These are phyloP conservation scores for Vitis hybrid DNA, from an alignment of 177 flowering plant genomes.

Conservation along the genomic window DNA sequence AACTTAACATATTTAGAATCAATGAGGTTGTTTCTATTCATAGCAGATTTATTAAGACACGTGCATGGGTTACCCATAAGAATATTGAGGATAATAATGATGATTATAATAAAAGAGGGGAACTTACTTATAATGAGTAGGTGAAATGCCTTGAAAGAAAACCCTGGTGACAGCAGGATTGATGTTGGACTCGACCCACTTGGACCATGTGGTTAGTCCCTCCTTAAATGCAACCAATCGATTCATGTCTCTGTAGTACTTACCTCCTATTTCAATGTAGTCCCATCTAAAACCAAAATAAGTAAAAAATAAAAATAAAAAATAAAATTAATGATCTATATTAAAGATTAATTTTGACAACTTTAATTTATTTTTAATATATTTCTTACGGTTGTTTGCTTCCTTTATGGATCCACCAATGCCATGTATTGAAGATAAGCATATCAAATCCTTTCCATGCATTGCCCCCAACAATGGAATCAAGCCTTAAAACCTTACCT, in stretches of 20 bases:
- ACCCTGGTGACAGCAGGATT: slow-evolving; percentile 29
- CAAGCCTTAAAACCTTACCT: slow-evolving; percentile 32
- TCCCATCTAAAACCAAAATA: slow-evolving; percentile 36
- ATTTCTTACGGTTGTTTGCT: slow-evolving; percentile 26
- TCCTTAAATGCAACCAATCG: slow-evolving; percentile 33
- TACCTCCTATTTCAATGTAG: slow-evolving; percentile 19
- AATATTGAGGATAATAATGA: too few relatives aligned
- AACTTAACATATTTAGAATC: too few relatives aligned
- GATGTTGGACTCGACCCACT: slow-evolving; percentile 43
- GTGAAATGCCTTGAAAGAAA: slow-evolving; percentile 49
- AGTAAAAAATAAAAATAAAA: too few relatives aligned
- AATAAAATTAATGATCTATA: too few relatives aligned
- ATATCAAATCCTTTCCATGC: slow-evolving; percentile 34
- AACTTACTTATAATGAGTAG: slow-evolving; percentile 36
- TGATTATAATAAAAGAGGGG: background rate
- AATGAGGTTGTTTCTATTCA: too few relatives aligned
- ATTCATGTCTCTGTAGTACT: slow-evolving; percentile 31
- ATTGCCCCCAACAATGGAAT: slow-evolving; percentile 20
- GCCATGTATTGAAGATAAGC: slow-evolving; percentile 35
- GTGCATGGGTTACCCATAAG: too few relatives aligned
- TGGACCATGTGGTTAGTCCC: slow-evolving; percentile 43
- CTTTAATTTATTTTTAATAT: background rate
- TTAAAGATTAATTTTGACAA: background rate
- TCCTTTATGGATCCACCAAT: slow-evolving; percentile 41
- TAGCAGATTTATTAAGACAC: too few relatives aligned